Base-by-base conservation (phyloP, 1,284 basidiomycete genomes). In the Mycosarcoma maydis region DNA sequence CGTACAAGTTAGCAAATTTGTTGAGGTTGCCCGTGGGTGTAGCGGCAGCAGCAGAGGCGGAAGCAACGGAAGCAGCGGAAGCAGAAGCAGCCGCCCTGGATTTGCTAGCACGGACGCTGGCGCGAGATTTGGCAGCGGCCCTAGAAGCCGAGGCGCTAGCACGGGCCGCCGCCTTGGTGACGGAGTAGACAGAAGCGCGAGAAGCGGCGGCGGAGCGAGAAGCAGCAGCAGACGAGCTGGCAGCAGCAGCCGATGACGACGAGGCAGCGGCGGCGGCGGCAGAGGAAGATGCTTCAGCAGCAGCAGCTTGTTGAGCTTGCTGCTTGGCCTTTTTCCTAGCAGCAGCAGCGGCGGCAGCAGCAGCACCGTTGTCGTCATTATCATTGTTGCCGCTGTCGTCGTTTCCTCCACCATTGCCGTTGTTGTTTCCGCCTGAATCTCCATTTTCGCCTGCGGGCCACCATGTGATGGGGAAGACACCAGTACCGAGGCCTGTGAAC, bases 1-100 rank as follows among this genome's bases (percentile, higher is more conserved):
- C 65, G 47, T 77, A 62, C 30, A 79, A 61, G 50, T 71, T 62
- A 53, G 68, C 77, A 46, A 79, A 79, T 45, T 71, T 76, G 53
- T 77, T 62, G 43, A 79, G 59, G 43, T 79, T 79, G 49, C 75
- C 72, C 4, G 67, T 73, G 23, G 67, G 59, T 4, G 48, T 56
- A 11, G 66, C 67, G 34, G 68, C 55, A 22, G 66, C 52, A 19
- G 61, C 68, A 1, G 62, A 46, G 11, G 61, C 57, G n/a, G 42
- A 44, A 20, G 55, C 52, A 11, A 49, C 38, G 16, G 54, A 20
- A 13, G 55, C 44, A 4, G 59, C 45, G 14, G 61, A 24, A 13
- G 58, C 49, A 3, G 50, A 40, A 33, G 54, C 56, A 22, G 45
- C 50, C 22, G 59, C 56, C 16, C 22, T n/a, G 9, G 69, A 70